Evolutionary conservation across 129 eudicot genomes (phyloP), one percentile per base, ranked within the genome.

Genomic region (Chrysanthemum lavandulifolium): DNA sequence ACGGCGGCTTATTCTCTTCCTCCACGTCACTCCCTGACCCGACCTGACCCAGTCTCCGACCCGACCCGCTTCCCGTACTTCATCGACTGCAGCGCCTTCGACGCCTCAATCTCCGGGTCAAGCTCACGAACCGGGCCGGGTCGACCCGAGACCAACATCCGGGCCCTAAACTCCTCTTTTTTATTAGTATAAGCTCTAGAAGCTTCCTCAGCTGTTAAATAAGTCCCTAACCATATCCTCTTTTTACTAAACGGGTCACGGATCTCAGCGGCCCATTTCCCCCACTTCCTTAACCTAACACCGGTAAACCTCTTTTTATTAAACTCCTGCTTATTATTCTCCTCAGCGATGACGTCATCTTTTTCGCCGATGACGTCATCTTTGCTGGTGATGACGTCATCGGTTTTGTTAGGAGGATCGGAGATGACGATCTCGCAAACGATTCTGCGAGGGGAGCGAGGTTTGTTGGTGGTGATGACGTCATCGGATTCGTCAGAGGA

Each of bases 261-360:
- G 68, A 80, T 80, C 84, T 80, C 84, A 3, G 84, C 66, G 0
- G 84, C 71, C 84, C 84, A 80, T 45, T 65, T 75, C 0, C 84
- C 80, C 72, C 84, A 69, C 49, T 71, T 80, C 21, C 80, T 25
- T 54, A 69, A 71, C 62, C 80, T 70, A 63, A 75, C 80, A 2
- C 84, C 84, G 23, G 77, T 51, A 18, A 62, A 70, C 18, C 69
- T 69, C 73, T 80, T 75, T 40, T 40, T 40, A 40, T 0, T 33
- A 3, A 33, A 4, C 6, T 33, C 43, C 1, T 33, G 5, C 5
- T 40, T 40, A 1, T 40, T 40, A 40, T 40, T 7, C 4, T 6
- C 5, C 36, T 36, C 45, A 0, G 0, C 1, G 10, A 40, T 40
- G 47, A 40, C 47, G 47, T 40, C 47, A 40, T 40, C 10, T 6